Base-by-base conservation (phyloP, 768 basidiomycete species). In the Pleurotus platypus region DNA sequence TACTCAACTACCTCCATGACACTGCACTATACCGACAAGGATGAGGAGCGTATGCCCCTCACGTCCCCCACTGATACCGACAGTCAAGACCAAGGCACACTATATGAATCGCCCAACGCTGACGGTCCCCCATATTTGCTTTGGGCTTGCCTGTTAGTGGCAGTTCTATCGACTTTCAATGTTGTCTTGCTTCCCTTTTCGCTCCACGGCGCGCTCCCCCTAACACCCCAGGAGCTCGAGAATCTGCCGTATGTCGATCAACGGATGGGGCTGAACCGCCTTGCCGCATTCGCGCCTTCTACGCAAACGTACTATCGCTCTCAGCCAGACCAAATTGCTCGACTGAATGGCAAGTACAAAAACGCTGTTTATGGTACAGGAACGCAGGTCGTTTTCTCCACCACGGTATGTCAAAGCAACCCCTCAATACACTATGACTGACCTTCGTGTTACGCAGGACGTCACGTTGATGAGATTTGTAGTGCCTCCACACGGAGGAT, bases 381-480 rank as follows among this genome's bases (percentile, higher is more conserved):
- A 1, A 49, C 50, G 20, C 54, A 61, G 38, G 58, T 61, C 11
- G 26, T 59, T 55, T 56, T 61, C 38, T 61, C 60, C 37, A 58
- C 55, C 54, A 43, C 59, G 48, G 60, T 61, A 48, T 7, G 57
- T 20, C n/a, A 11, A 9, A 48, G 38, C 50, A 18, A 7, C 24
- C 4, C n/a, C 51, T 15, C 35, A 18, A 35, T 26, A 42, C 24
- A 20, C 20, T 43, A 24, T 13, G 6, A 13, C 16, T 18, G 12
- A 13, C 38, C 16, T 27, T 59, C 22, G 15, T 27, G 6, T n/a
- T 12, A 27, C 24, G 7, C 42, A 61, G 60, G 58, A 61, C 26
- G 22, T 58, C 5, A 59, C 60, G 9, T 38, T 61, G 26, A 59
- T 61, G 58, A 55, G 46, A 20, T 61, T 61, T 58, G 48, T 48